phyloP scores from a whole-genome alignment of 2,329 filamentous ascomycete genomes.

The Myriosclerotinia curreyana region DNA sequence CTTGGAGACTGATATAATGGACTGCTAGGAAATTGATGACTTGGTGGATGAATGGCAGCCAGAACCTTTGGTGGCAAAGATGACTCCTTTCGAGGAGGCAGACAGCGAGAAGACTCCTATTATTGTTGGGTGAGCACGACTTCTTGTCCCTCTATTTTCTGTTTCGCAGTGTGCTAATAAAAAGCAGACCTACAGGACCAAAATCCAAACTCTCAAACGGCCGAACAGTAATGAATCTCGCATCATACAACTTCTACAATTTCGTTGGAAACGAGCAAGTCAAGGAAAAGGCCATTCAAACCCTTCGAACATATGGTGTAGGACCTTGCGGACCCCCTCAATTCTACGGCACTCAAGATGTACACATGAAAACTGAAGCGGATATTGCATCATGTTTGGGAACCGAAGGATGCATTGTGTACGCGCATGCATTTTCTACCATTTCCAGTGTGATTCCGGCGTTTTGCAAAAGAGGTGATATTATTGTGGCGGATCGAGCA shows the following conservation, averaged over 20 bases:
- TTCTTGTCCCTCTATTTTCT: background rate
- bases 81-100: constrained; percentile 70
- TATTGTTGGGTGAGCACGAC: constrained; percentile 71
- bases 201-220: constrained; percentile 87
- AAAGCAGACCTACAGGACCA: constrained; percentile 73
- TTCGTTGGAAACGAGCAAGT: constrained; percentile 89
- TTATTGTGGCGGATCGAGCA: constrained; percentile 91
- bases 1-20: constrained; percentile 19
- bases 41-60: constrained; percentile 95
- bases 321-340: constrained; percentile 95
- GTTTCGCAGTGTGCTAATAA: constrained; percentile 20
- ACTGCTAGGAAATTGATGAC: constrained; percentile 79
- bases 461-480: constrained; percentile 94
- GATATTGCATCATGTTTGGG: constrained; percentile 91
- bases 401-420: constrained; percentile 85
- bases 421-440: constrained; percentile 93
- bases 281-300: constrained; percentile 92
- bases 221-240: constrained; percentile 87
- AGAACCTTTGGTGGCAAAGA: constrained; percentile 78
- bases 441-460: constrained; percentile 96
- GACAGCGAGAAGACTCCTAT: constrained; percentile 84
- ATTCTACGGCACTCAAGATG: constrained; percentile 97
- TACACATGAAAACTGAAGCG: constrained; percentile 94
- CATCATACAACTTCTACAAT: constrained; percentile 97
- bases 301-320: constrained; percentile 90